These are phyloP conservation scores for Bruguiera gymnorhiza DNA, from an alignment of 345 rosid species.

Conservation along the genomic window DNA sequence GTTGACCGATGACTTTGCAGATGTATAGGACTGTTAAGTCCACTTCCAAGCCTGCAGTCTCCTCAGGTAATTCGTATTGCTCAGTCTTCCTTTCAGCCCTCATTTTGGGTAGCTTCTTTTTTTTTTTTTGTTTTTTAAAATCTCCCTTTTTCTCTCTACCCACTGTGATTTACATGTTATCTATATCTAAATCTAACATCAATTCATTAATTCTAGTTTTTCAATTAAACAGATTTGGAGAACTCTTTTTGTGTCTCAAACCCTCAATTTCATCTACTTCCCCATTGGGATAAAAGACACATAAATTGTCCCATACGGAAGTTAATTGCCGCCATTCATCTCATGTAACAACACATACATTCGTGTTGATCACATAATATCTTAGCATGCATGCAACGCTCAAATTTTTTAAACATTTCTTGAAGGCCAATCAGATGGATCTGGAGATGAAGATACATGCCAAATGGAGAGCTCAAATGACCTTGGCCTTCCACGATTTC, in stretches of 20 bases:
- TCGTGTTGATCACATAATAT: not conserved
- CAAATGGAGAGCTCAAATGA: slow-evolving; percentile 39
- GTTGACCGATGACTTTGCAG: slow-evolving; percentile 34
- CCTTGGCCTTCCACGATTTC: slow-evolving; percentile 21
- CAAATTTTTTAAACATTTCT: not conserved
- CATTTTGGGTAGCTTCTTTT: not conserved
- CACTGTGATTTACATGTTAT: not conserved
- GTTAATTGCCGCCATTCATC: not conserved
- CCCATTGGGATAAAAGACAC: slow-evolving; percentile 11
- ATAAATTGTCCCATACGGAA: not conserved
- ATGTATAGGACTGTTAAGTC: slow-evolving; percentile 93
- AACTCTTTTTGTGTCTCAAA: not conserved
- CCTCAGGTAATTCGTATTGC: slow-evolving; percentile 61
- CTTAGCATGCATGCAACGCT: not conserved
- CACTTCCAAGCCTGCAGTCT: slow-evolving; percentile 76
- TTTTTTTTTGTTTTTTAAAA: not conserved
- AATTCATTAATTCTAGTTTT: not conserved
- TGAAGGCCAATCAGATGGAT: slow-evolving; percentile 61
- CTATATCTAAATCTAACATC: too few relatives aligned
- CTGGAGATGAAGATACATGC: slow-evolving; percentile 68
- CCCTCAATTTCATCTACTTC: not conserved
- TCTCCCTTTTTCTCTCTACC: not conserved
- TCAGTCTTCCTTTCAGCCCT: not conserved
- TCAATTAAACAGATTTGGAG: not conserved
- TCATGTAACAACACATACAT: not conserved